These are phyloP conservation scores for Odonthalia washingtoniensis DNA, from an alignment of 31 red algal genomes.

Conservation along the genomic window DNA sequence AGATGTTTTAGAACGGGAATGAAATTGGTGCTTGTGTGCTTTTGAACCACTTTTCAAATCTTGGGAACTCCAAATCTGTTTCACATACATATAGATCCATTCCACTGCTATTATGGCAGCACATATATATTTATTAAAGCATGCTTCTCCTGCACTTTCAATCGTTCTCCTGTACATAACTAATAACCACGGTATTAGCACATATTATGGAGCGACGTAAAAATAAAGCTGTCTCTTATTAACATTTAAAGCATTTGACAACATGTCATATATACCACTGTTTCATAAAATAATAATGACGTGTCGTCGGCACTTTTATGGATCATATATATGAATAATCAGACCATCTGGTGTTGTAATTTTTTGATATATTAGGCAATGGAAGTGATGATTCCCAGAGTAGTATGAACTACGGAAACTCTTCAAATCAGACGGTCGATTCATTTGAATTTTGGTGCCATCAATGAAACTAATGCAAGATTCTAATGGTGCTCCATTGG, in stretches of 20 bases:
- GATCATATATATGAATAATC: neutral
- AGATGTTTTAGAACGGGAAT: neutral
- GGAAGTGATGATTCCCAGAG: conserved; percentile 1
- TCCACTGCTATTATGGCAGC: neutral
- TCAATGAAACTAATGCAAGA: conserved; percentile 14
- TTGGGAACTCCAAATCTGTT: neutral
- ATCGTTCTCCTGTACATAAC: neutral
- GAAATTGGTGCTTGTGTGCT: neutral
- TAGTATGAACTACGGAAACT: neutral
- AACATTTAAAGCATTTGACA: neutral
- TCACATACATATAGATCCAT: conserved; percentile 31
- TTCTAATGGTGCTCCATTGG: neutral
- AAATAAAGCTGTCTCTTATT: conserved; percentile 14
- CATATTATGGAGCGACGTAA: conserved; percentile 32
- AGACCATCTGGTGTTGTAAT: conserved; percentile 14
- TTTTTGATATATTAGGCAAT: conserved; percentile 27
- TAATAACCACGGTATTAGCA: neutral
- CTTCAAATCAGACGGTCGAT: neutral
- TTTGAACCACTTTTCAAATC: conserved; percentile 27
- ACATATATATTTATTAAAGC: conserved; percentile 25
- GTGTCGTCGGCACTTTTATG: conserved; percentile 28
- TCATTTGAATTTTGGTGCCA: neutral
- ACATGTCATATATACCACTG: conserved; percentile 30
- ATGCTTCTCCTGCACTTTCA: neutral
- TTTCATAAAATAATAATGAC: conserved; percentile 17